These are phyloP conservation scores for Lentinula raphanica DNA, from an alignment of 768 basidiomycete species.

Conservation along the genomic window DNA sequence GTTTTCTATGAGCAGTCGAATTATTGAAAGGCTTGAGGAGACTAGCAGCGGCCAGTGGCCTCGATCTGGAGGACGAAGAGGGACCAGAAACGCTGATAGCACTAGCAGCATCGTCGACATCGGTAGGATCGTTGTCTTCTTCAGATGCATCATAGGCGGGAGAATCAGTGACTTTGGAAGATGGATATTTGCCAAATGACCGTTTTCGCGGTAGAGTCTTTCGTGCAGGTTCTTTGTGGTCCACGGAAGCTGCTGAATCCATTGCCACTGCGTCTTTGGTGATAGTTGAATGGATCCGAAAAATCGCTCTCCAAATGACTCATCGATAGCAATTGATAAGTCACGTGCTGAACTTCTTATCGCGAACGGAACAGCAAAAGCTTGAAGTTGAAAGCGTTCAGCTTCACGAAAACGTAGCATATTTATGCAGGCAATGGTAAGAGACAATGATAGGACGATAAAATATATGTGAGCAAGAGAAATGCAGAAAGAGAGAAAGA, in stretches of 20 bases:
- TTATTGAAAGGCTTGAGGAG: constrained; percentile 16
- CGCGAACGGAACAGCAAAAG: no score
- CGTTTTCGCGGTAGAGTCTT: constrained; percentile 53
- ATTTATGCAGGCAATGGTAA: background rate
- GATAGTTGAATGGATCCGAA: background rate
- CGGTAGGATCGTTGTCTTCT: constrained; percentile 84
- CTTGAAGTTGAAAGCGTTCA: no score
- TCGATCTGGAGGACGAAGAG: background rate
- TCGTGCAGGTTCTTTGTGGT: constrained; percentile 8
- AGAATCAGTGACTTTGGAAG: constrained; percentile 48
- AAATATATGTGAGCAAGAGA: background rate
- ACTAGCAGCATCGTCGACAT: constrained; percentile 60
- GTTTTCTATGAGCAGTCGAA: constrained; percentile 28
- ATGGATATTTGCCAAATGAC: constrained; percentile 65
- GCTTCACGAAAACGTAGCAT: no score
- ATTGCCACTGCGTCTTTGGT: background rate
- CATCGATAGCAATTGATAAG: background rate
- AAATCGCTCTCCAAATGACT: background rate
- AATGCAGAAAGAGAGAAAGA: background rate
- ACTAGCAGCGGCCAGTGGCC: constrained; percentile 24
- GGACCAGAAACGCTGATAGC: constrained; percentile 38
- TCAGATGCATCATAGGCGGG: constrained; percentile 83
- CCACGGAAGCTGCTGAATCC: background rate
- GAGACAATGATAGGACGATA: background rate
- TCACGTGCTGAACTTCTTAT: background rate